Base-by-base conservation (phyloP, 2,329 filamentous ascomycete genomes). In the Trichoderma citrinoviride region DNA sequence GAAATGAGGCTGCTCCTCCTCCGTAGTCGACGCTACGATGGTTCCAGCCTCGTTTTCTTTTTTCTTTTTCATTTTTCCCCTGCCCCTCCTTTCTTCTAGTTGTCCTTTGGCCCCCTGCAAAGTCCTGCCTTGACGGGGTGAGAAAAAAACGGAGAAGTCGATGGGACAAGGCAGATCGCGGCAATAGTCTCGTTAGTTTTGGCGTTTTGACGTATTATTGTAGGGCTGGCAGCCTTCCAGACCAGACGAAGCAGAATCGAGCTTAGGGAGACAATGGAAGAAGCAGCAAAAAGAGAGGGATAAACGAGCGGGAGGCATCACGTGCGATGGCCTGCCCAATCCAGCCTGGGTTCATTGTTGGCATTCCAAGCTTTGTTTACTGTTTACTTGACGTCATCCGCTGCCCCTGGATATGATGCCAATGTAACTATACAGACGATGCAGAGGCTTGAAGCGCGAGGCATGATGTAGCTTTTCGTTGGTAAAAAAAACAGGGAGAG, bases 361-460 rank as follows among this genome's bases (percentile, higher is more conserved):
- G 33, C 57, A 50, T 61, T 61, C 46, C 57, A 57, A 33, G 40
- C 33, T 60, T 50, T 60, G 56, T 50, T 50, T 60, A 37, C 43
- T 61, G 57, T 61, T 61, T 61, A 61, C 57, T 52, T 61, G 37
- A 61, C 57, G 57, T 61, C 57, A 61, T 53, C 44, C 5, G 17
- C 50, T 14, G 33, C 33, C 33, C 33, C 33, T 37, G 33, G 33
- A 37, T 37, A 37, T 37, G 33, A 37, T 37, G 12, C 33, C 5
- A 37, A 37, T 37, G 33, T 37, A 37, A 37, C 33, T 37, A 37
- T 37, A 37, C 33, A 37, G 33, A 37, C 33, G 33, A 37, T 37
- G 12, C 12, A 14, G 12, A 37, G 33, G 33, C 33, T 5, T 37
- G 27, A 21, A 29, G n/a, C 29, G 33, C n/a, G 14, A 25, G 19